phyloP scores from a whole-genome alignment of 2,329 filamentous ascomycete species.

The Fusarium subtropicale region DNA sequence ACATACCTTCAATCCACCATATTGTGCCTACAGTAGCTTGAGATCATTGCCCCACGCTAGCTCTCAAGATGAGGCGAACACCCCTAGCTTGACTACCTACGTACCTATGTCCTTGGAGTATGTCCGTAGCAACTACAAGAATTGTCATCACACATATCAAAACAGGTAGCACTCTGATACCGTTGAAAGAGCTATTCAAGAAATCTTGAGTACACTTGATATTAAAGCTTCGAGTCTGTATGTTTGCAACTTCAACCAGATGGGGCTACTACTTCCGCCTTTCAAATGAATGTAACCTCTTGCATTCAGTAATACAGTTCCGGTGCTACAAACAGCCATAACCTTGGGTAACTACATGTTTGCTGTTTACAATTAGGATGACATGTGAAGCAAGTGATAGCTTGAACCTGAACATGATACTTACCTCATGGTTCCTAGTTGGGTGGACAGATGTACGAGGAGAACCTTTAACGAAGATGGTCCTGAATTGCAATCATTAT shows the following conservation, averaged over 20 bases:
- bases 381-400: neutral
- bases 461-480: neutral
- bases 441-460: too few species aligned
- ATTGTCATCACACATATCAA: neutral
- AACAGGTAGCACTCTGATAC: neutral
- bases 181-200: neutral
- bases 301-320: neutral
- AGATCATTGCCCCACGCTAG: conserved; percentile 20
- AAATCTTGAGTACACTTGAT: neutral
- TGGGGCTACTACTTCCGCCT: neutral
- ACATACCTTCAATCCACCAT: neutral
- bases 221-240: neutral
- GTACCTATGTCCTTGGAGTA: neutral
- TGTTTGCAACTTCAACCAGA: neutral
- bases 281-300: neutral
- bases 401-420: too few species aligned
- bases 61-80: conserved; percentile 5
- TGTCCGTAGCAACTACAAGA: neutral
- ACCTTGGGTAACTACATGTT: neutral
- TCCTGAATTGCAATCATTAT: neutral
- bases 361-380: neutral
- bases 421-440: neutral
- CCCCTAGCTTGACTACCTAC: neutral
- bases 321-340: neutral
- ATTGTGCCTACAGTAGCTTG: conserved; percentile 3